A percentile compares a stretch with the other conserved stretches of the same genome.
Evolutionary conservation across 2,329 filamentous ascomycete species (phyloP).

Genomic region (Metarhizium rileyi): DNA sequence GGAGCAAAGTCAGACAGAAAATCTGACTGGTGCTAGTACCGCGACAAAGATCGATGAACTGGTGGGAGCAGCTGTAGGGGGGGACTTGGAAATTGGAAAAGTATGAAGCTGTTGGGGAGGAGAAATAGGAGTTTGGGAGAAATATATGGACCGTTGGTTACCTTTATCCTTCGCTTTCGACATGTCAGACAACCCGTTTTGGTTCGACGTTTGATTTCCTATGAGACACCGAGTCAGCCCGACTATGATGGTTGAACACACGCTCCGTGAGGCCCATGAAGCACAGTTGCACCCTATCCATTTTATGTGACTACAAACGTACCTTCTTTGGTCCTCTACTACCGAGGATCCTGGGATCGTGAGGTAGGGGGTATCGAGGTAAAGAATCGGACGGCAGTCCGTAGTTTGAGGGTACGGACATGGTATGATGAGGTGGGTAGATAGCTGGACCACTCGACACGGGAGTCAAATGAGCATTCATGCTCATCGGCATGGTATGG

Average conservation of each 20-base stretch:
- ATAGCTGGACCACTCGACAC: conserved; percentile 28
- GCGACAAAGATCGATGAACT: neutral
- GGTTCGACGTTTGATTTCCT: conserved; percentile 55
- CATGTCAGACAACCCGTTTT: conserved; percentile 56
- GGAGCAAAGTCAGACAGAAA: neutral
- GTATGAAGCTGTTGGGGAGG: neutral
- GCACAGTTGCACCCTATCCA: neutral
- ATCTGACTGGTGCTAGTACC: neutral
- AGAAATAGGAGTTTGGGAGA: neutral
- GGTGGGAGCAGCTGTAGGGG: neutral
- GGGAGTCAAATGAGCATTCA: conserved; percentile 21
- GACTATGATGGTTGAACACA: neutral
- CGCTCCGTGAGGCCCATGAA: neutral
- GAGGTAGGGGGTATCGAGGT: conserved; percentile 36
- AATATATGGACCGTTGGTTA: conserved; percentile 22
- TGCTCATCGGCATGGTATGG: conserved; percentile 27
- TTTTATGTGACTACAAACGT: conserved; percentile 13
- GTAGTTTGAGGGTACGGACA: conserved; percentile 25
- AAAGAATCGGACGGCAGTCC: conserved; percentile 34
- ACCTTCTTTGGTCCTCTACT: conserved; percentile 49
- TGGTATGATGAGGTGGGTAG: conserved; percentile 30
- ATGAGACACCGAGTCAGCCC: conserved; percentile 8
- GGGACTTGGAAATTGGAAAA: neutral
- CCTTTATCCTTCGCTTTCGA: conserved; percentile 53
- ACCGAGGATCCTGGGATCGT: conserved; percentile 38